Conservation (phyloP, 768 basidiomycete genomes). For the Strobilomyces confusus region DNA sequence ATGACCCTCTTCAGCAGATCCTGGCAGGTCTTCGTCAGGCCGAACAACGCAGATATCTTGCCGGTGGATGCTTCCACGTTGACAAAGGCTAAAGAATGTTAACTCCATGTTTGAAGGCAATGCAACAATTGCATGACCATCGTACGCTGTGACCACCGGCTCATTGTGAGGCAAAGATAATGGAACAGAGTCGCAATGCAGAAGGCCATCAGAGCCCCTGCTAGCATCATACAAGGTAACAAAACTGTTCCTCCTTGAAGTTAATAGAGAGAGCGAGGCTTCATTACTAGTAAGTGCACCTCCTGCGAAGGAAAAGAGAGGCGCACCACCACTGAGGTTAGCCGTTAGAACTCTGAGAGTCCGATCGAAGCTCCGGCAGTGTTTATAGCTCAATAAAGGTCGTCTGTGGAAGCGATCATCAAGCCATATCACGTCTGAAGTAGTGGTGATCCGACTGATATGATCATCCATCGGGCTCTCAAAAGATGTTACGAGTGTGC, state of each 20-base stretch:
- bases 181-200: slow-evolving; percentile 45
- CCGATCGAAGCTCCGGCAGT: slow-evolving; percentile 58
- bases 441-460: slow-evolving; percentile 55
- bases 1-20: background rate
- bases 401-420: slow-evolving; percentile 55
- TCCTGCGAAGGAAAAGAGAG: background rate
- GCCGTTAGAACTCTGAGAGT: slow-evolving; percentile 46
- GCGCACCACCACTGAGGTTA: slow-evolving; percentile 31
- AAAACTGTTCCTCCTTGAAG: slow-evolving; percentile 55
- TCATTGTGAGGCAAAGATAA: slow-evolving; percentile 32
- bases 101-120: slow-evolving; percentile 29
- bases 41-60: slow-evolving; percentile 33
- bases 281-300: slow-evolving; percentile 1
- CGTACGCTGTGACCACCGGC: slow-evolving; percentile 23
- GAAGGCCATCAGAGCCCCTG: slow-evolving; percentile 33
- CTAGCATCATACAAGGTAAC: slow-evolving; percentile 64
- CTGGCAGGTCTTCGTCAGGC: slow-evolving; percentile 12
- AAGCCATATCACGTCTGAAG: slow-evolving; percentile 63
- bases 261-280: slow-evolving; percentile 55
- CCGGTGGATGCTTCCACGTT: slow-evolving; percentile 43
- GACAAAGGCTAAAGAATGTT: slow-evolving; percentile 45
- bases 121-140: slow-evolving; percentile 31
- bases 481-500: slow-evolving; percentile 50
- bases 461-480: slow-evolving; percentile 41
- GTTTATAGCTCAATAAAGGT: slow-evolving; percentile 59